Percentiles rank a stretch among this genome's conserved stretches.
Evolutionary conservation across 345 rosid species (phyloP).

Genomic region (Alliaria petiolata): DNA sequence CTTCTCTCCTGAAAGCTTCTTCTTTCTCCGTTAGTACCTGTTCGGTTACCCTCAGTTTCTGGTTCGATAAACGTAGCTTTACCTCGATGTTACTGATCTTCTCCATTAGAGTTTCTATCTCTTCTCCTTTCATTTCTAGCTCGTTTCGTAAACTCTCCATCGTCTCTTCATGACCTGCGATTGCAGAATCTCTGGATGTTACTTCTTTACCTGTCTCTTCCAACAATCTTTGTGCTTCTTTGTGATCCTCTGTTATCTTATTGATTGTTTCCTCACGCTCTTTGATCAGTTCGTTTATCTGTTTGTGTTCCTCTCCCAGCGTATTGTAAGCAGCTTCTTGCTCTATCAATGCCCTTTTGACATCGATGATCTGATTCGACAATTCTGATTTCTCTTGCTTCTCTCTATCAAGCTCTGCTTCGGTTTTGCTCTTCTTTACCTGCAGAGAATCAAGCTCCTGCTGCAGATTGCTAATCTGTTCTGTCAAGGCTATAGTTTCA

Average conservation of each 20-base stretch:
- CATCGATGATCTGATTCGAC: conserved; percentile 32
- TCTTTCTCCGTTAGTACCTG: conserved; percentile 80
- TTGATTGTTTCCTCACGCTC: conserved; percentile 33
- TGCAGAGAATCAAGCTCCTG: conserved; percentile 49
- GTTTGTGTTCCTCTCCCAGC: conserved; percentile 45
- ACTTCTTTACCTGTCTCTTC: conserved; percentile 40
- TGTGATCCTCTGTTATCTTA: conserved; percentile 37
- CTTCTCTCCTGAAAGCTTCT: conserved; percentile 61
- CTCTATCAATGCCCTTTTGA: conserved; percentile 35
- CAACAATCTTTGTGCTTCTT: conserved; percentile 37
- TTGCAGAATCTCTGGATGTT: conserved; percentile 43
- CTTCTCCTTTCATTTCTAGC: conserved; percentile 75
- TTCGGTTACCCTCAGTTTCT: conserved; percentile 90
- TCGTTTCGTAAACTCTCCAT: conserved; percentile 75
- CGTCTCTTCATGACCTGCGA: conserved; percentile 51
- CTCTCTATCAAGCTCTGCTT: conserved; percentile 47
- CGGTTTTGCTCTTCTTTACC: conserved; percentile 38
- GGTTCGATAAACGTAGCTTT: conserved; percentile 83
- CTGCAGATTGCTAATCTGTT: conserved; percentile 40
- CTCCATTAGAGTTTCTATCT: conserved; percentile 47
- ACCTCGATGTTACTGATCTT: conserved; percentile 67
- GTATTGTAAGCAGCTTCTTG: conserved; percentile 34
- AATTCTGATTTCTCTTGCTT: conserved; percentile 52
- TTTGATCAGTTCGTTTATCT: conserved; percentile 31
- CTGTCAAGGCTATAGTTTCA: conserved; percentile 39